Base-by-base conservation (phyloP, 2,329 filamentous ascomycete species). In the Aspergillus sojae region DNA sequence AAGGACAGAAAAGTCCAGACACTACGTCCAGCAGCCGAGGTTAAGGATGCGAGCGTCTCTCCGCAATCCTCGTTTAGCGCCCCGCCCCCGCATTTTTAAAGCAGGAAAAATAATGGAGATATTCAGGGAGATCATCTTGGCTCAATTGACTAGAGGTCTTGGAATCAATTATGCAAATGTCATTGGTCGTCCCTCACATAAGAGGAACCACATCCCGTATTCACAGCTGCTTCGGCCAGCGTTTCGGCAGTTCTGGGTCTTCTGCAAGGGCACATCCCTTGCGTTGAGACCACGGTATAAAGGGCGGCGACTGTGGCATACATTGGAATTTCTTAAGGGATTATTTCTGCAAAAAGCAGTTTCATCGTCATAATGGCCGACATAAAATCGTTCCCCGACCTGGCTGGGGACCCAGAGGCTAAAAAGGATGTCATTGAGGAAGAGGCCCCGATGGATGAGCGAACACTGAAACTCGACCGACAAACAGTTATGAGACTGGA, bases 361-460 rank as follows among this genome's bases (percentile, higher is more conserved):
- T 43, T 46, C 4, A 11, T 46, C 14, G n/a, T 46, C 21, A 21
- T 16, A 46, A 46, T 46, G 43, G 43, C 43, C 2, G 43, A 46
- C 43, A 6, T 10, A 23, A 46, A 46, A 46, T 46, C 43, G 10
- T 21, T 46, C 43, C 12, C 43, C 43, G n/a, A 46, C 43, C 43
- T 21, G 4, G 21, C 10, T 12, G 43, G n/a, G 43, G 43, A 46
- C 21, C 21, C 43, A 21, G 43, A 46, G n/a, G 43, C 43, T 12
- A 46, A 46, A 14, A 21, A 46, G 21, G 14, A 46, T 46, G n/a
- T 45, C n/a, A 62, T 62, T n/a, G 64, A 50, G 23, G 62, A 50
- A 16, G 62, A 66, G 59, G 52, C 43, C 32, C 52, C 54, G 30
- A 52, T 67, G 26, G 63, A 67, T 30, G 48, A 58, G 12, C 23